Evolutionary conservation across 1,284 basidiomycete genomes (phyloP), one percentile per base, ranked within the genome.

Genomic region (Apiotrichum domesticum): DNA sequence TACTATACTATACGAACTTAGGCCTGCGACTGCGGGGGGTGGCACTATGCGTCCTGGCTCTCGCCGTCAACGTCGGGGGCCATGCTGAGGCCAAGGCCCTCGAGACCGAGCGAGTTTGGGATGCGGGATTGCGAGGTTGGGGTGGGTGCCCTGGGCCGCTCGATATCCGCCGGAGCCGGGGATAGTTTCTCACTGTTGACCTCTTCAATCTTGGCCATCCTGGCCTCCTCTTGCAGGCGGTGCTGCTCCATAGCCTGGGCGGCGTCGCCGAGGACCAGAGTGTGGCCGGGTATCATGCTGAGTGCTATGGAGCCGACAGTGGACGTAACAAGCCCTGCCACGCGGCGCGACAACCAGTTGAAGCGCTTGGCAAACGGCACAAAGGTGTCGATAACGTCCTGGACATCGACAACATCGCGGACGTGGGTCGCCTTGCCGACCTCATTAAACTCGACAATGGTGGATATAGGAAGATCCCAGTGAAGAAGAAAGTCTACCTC

Each of bases 371-470:
- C 73, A 50, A 77, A 72, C 3, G 75, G 75, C 5, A 77, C 70
- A 40, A 77, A 62, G 6, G 68, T 68, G 58, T 77, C 73, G 46
- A 73, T 63, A 8, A 68, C 59, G 52, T 77, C 73, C 49, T 69
- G 63, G 9, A 77, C 56, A 55, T 75, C 73, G 43, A 77, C 64
- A 3, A 67, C 55, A 55, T 77, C 75, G 35, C 75, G 66, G 3
- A 77, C 62, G 43, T 71, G 69, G 6, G 68, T 71, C 2, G 71
- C 72, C 62, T 72, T 73, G 52, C 75, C 71, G 45, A 70, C 69
- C 57, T 77, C 75, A 57, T 77, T 77, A 61, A 77, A 74, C 54
- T 75, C 67, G 21, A 77, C 71, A 35, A 72, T 59, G 5, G 75
- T 77, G 4, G 67, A 66, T 15, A 77, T 58, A 6, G 67, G 69